Evolutionary conservation across 169 alveolate species (phyloP), one percentile per base, ranked within the genome.

Genomic region (Plasmodium coatneyi): DNA sequence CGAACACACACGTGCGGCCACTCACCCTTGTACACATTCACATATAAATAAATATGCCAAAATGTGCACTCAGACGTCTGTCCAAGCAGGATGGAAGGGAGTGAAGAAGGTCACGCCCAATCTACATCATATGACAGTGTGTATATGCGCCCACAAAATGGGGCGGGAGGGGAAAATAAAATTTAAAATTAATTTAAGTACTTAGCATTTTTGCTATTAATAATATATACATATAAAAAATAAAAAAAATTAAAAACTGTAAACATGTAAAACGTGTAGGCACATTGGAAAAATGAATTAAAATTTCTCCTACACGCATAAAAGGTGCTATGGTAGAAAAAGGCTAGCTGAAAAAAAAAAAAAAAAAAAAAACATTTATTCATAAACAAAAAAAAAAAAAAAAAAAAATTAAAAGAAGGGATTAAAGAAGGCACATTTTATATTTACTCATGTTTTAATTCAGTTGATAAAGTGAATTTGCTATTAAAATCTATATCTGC

Each of bases 211-310:
- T 56, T 81, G 32, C 79, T 54, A 81, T 81, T 54, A 81, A 81
- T 49, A 5, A 22, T 52, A 52, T 81, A 81, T n/a, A 56, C 39
- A 81, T 56, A 81, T 7, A 41, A 1, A 56, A 49, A 80, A 60
- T 60, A n/a, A 80, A 80, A 81, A 81, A 28, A 7, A 14, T 52
- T 52, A 54, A 81, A 52, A 81, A 30, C 9, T 22, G 70, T 54
- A 52, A 81, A 28, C 41, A 66, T 66, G 76, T 25, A 25, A 66
- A 66, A 7, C 76, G 76, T 66, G 76, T 66, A 25, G 5, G 76
- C n/a, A 81, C 36, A 81, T n/a, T 81, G 22, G 70, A 81, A 81
- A 81, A 76, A 54, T 81, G 22, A 81, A 81, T 81, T 81, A 81
- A 81, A 81, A 9, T 22, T 22, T 54, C 41, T 32, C 34, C 54